Conservation (phyloP, 129 eudicot genomes). For the Ambrosia trifida region DNA sequence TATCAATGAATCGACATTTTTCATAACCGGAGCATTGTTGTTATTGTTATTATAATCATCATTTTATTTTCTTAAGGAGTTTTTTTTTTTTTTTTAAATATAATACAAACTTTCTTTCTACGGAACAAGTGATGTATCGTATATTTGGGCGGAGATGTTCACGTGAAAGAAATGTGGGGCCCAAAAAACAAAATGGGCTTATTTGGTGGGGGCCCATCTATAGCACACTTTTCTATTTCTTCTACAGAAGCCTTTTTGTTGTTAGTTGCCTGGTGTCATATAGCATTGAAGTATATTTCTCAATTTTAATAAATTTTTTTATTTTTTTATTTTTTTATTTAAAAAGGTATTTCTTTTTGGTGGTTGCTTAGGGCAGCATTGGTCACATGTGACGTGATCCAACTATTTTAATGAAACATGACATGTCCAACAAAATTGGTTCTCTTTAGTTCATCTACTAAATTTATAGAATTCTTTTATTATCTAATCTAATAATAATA, state of each 20-base stretch:
- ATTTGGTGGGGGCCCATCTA: constrained; percentile 25
- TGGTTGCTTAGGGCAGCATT: constrained; percentile 59
- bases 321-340: background rate
- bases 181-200: constrained; percentile 41
- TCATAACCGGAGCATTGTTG: no score
- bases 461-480: no score
- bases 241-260: constrained; percentile 34
- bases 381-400: constrained; percentile 55
- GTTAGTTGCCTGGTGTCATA: constrained; percentile 55
- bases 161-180: constrained; percentile 55
- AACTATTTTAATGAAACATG: constrained; percentile 6
- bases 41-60: no score
- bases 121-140: constrained; percentile 22
- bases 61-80: no score
- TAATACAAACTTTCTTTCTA: constrained; percentile 17
- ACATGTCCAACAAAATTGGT: background rate
- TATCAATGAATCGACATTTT: no score
- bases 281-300: constrained; percentile 27
- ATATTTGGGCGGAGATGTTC: constrained; percentile 36
- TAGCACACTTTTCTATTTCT: constrained; percentile 23
- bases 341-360: constrained; percentile 24
- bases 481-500: no score
- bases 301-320: constrained; percentile 15
- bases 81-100: no score
- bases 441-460: background rate